Percentiles rank a stretch among this genome's conserved stretches.
phyloP scores from a whole-genome alignment of 2,329 filamentous ascomycete species.

The Sphaerulina populicola region DNA sequence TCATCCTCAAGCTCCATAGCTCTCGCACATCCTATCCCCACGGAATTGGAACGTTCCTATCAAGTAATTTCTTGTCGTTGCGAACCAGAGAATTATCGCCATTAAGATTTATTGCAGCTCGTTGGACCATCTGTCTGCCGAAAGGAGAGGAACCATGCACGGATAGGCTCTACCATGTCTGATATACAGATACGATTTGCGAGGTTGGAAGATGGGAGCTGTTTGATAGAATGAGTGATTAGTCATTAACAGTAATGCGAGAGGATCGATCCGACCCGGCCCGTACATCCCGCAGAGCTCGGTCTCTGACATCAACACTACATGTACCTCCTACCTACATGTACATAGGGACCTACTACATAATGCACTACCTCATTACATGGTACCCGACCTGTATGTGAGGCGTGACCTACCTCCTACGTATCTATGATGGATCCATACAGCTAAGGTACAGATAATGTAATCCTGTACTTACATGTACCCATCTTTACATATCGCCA shows the following conservation, averaged over 20 bases:
- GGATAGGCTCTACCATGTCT: background rate
- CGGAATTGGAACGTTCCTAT: too few species aligned
- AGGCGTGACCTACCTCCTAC: too few species aligned
- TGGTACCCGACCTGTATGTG: too few species aligned
- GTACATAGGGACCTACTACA: too few species aligned
- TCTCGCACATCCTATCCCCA: too few species aligned
- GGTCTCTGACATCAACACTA: slow-evolving; percentile 10
- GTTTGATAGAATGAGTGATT: background rate
- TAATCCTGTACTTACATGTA: too few species aligned
- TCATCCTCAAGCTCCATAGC: background rate
- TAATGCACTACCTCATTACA: too few species aligned
- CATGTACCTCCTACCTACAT: too few species aligned
- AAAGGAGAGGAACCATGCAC: background rate
- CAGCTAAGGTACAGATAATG: background rate
- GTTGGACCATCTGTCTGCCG: background rate
- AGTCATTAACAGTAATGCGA: background rate
- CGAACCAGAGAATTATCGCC: background rate
- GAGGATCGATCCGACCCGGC: background rate
- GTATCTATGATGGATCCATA: background rate
- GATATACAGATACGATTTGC: background rate
- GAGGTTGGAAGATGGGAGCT: too few species aligned
- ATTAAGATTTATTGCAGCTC: background rate
- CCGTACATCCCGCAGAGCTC: background rate
- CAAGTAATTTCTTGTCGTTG: too few species aligned
- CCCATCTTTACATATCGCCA: background rate